phyloP scores from a whole-genome alignment of 2,329 filamentous ascomycete genomes.

The Aspergillus neotritici region DNA sequence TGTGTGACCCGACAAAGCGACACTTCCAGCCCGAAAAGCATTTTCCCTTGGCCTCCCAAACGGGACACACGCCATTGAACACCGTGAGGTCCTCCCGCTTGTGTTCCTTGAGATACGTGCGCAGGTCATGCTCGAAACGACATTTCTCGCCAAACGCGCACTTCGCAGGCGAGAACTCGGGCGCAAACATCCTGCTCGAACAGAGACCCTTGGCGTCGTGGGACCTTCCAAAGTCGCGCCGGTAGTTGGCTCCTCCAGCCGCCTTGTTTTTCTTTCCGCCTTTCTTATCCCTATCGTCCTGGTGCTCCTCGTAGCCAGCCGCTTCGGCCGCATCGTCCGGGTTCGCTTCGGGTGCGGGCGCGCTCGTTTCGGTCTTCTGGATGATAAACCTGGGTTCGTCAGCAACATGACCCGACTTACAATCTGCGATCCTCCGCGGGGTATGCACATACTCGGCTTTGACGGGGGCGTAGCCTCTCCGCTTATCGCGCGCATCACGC shows the following conservation, averaged over 20 bases:
- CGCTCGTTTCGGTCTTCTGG: slow-evolving; percentile 14
- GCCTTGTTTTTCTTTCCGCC: slow-evolving; percentile 52
- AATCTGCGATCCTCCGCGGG: background rate
- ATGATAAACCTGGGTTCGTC: slow-evolving; percentile 28
- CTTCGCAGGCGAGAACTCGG: slow-evolving; percentile 72
- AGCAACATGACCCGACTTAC: background rate
- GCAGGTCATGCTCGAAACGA: slow-evolving; percentile 74
- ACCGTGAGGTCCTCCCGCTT: slow-evolving; percentile 74
- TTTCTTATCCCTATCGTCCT: slow-evolving; percentile 34
- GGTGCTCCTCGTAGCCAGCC: slow-evolving; percentile 42
- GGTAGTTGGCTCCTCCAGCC: slow-evolving; percentile 72
- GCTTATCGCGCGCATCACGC: slow-evolving; percentile 24
- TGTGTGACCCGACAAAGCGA: slow-evolving; percentile 82
- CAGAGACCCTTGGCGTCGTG: slow-evolving; percentile 74
- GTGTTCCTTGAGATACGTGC: slow-evolving; percentile 76
- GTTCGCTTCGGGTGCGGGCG: slow-evolving; percentile 25
- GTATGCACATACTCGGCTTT: slow-evolving; percentile 59
- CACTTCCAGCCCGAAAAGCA: slow-evolving; percentile 92
- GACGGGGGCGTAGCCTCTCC: slow-evolving; percentile 61
- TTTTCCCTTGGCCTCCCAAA: slow-evolving; percentile 68
- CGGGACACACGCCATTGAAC: slow-evolving; percentile 71
- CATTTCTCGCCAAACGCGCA: slow-evolving; percentile 79
- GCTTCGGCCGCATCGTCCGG: slow-evolving; percentile 58
- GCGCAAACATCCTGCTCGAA: slow-evolving; percentile 61
- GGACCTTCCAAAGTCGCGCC: slow-evolving; percentile 73